These are phyloP conservation scores for Drosera capensis DNA, from an alignment of 148 eudicot genomes.

Conservation along the genomic window DNA sequence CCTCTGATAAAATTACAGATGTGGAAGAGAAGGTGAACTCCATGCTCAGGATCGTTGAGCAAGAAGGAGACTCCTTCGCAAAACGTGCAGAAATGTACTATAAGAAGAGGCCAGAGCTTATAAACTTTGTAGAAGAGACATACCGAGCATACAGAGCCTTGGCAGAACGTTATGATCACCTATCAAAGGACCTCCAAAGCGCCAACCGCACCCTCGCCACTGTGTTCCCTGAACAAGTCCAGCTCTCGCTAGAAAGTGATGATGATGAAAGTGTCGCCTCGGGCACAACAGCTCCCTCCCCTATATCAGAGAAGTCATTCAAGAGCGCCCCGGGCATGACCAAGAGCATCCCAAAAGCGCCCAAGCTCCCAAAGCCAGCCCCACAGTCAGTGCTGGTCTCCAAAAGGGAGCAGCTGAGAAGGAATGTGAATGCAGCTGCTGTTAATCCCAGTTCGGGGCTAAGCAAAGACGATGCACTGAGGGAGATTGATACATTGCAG, in stretches of 20 bases:
- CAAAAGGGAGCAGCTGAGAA: slow-evolving; percentile 39
- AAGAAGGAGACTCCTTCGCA: slow-evolving; percentile 86
- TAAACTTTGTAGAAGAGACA: slow-evolving; percentile 59
- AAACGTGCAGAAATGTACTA: slow-evolving; percentile 86
- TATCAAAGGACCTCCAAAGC: slow-evolving; percentile 63
- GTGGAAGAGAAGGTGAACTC: slow-evolving; percentile 69
- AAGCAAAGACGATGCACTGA: slow-evolving; percentile 39
- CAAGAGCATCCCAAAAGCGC: slow-evolving; percentile 25
- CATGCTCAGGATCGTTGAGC: slow-evolving; percentile 64
- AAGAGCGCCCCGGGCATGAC: slow-evolving; percentile 17
- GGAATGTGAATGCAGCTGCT: slow-evolving; percentile 11
- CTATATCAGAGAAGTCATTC: slow-evolving; percentile 7
- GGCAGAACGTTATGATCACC: slow-evolving; percentile 74
- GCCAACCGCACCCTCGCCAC: slow-evolving; percentile 75
- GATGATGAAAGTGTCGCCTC: slow-evolving; percentile 23
- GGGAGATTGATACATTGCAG: slow-evolving; percentile 45
- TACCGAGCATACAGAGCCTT: slow-evolving; percentile 64
- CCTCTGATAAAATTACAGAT: slow-evolving; percentile 20
- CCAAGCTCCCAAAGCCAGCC: slow-evolving; percentile 15
- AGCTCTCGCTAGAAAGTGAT: slow-evolving; percentile 42
- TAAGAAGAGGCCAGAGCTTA: slow-evolving; percentile 69
- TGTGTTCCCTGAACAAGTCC: slow-evolving; percentile 58
- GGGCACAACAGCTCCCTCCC: slow-evolving; percentile 18
- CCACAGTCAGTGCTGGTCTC: slow-evolving; percentile 33
- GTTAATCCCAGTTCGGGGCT: slow-evolving; percentile 25